A percentile compares a stretch with the other conserved stretches of the same genome.
phyloP scores from a whole-genome alignment of 306 rosid species.

The Quercus variabilis region DNA sequence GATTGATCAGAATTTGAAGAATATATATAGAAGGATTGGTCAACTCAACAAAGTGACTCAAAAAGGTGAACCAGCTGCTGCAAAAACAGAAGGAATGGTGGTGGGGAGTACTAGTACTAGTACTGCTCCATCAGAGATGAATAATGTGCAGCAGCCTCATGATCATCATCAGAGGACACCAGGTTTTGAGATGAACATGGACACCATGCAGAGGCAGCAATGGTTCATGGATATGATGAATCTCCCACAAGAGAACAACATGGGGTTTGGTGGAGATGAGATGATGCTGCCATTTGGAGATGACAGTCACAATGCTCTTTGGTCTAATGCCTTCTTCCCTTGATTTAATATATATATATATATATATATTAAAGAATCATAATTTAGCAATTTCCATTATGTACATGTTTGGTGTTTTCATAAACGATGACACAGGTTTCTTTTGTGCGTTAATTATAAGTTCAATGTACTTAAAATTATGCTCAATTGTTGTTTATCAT shows the following conservation, averaged over 20 bases:
- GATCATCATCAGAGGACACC: not conserved
- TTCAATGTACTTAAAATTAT: no score
- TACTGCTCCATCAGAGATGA: no score
- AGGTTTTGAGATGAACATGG: constrained; percentile 1
- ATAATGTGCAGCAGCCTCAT: not conserved
- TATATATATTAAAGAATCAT: not conserved
- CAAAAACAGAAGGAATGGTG: not conserved
- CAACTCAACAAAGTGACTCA: not conserved
- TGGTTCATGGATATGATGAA: constrained; percentile 19
- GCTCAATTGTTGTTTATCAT: not conserved
- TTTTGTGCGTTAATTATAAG: no score
- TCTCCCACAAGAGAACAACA: not conserved
- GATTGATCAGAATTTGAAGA: constrained; percentile 26
- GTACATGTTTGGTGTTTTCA: no score
- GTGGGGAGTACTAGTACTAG: not conserved
- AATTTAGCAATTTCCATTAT: not conserved
- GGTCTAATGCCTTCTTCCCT: constrained; percentile 22
- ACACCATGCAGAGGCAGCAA: constrained; percentile 1
- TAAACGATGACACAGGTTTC: no score
- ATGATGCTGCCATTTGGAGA: constrained; percentile 14
- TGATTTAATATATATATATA: not conserved
- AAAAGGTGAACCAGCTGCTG: not conserved
- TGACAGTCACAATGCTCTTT: not conserved
- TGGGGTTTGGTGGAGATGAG: constrained; percentile 21
- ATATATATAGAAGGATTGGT: constrained; percentile 8